Conservation (phyloP, 192 early-diverging fungal species). For the Geranomyces variabilis region DNA sequence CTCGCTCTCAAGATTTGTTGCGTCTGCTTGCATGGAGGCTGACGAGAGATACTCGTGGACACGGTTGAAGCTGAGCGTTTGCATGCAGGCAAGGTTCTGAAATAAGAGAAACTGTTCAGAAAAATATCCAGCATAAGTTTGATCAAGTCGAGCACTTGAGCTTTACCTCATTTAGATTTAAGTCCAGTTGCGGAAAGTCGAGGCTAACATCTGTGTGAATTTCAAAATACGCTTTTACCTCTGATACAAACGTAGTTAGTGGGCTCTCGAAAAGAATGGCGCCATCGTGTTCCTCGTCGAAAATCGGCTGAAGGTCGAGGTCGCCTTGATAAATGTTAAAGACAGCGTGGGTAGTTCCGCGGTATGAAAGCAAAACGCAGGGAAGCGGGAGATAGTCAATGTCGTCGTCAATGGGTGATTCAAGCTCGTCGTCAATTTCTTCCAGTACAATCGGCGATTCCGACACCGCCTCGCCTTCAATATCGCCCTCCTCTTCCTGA, state of each 20-base stretch:
- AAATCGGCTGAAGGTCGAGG: slow-evolving; percentile 25
- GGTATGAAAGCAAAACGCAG: slow-evolving; percentile 19
- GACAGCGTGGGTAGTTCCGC: slow-evolving; percentile 15
- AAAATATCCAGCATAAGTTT: too few relatives aligned
- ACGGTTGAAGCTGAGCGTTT: slow-evolving; percentile 11
- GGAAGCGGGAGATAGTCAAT: slow-evolving; percentile 27
- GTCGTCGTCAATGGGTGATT: not conserved
- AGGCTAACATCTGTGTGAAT: slow-evolving; percentile 29
- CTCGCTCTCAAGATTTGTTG: not conserved
- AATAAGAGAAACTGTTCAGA: not conserved
- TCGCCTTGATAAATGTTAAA: slow-evolving; percentile 26
- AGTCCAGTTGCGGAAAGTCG: slow-evolving; percentile 18
- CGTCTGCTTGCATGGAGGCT: not conserved
- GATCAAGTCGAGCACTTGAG: not conserved
- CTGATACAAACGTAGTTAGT: slow-evolving; percentile 31
- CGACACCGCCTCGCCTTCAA: not conserved
- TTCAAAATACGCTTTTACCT: slow-evolving; percentile 26
- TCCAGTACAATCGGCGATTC: not conserved
- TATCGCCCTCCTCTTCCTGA: slow-evolving; percentile 30
- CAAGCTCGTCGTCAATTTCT: not conserved
- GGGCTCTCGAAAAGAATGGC: slow-evolving; percentile 15
- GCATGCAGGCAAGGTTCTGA: slow-evolving; percentile 6
- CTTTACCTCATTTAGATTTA: slow-evolving; percentile 27
- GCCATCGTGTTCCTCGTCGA: slow-evolving; percentile 30
- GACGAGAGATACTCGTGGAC: slow-evolving; percentile 22